A percentile compares a stretch with the other conserved stretches of the same genome.
Evolutionary conservation across 331 rosid species (phyloP).

Genomic region (Quercus phellos): DNA sequence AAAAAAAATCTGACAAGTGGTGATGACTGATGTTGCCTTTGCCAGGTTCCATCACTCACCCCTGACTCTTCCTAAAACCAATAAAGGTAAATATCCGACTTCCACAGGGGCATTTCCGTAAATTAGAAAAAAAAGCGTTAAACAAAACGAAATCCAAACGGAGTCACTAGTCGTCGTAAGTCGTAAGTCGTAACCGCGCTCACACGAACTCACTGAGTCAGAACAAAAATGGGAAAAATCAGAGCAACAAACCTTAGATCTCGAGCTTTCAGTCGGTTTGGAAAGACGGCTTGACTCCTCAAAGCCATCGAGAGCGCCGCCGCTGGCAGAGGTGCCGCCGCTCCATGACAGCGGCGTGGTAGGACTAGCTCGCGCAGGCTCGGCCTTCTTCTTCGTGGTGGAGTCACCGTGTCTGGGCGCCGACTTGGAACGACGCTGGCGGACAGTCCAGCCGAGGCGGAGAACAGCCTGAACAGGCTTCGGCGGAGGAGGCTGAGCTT

Average conservation of each 20-base stretch:
- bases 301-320: slow-evolving; percentile 30
- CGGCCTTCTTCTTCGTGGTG: slow-evolving; percentile 11
- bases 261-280: slow-evolving; percentile 26
- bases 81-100: background rate
- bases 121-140: background rate
- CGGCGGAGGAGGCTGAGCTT: no score
- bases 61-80: background rate
- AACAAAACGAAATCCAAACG: background rate
- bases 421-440: no score
- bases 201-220: slow-evolving; percentile 6
- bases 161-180: background rate
- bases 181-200: slow-evolving; percentile 1
- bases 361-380: slow-evolving; percentile 52
- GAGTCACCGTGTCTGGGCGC: slow-evolving; percentile 12
- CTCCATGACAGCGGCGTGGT: slow-evolving; percentile 82
- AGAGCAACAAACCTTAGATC: slow-evolving; percentile 62
- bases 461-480: no score
- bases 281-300: slow-evolving; percentile 48
- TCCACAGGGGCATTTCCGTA: slow-evolving; percentile 29
- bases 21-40: background rate
- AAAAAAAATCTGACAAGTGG: slow-evolving; percentile 22
- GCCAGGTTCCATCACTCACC: background rate
- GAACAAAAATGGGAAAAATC: background rate
- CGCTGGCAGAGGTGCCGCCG: slow-evolving; percentile 67
- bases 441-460: no score